Percentiles rank a stretch among this genome's conserved stretches.
These are phyloP conservation scores for Curvularia eragrostidis DNA, from an alignment of 2,329 filamentous ascomycete species.

Conservation along the genomic window DNA sequence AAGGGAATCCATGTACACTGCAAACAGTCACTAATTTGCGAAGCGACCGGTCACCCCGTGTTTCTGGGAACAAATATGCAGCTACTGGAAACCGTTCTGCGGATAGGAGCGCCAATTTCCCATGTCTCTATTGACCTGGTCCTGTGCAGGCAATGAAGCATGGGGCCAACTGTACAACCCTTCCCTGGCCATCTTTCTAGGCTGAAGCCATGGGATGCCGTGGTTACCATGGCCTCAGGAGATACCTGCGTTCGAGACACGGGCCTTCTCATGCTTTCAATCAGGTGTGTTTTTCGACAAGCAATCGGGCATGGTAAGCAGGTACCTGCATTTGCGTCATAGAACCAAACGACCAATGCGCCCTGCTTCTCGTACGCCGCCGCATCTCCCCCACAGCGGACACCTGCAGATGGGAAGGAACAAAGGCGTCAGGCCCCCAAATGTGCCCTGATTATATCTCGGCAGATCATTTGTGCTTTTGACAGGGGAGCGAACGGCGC, in stretches of 20 bases:
- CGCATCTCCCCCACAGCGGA: slow-evolving; percentile 5
- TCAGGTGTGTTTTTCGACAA: not conserved
- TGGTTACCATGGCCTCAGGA: not conserved
- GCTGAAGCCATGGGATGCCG: not conserved
- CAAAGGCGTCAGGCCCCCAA: not conserved
- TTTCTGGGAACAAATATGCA: slow-evolving; percentile 5
- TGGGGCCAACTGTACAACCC: not conserved
- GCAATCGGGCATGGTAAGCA: not conserved
- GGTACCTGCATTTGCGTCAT: slow-evolving; percentile 2
- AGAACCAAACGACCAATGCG: not conserved
- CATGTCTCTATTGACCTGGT: slow-evolving; percentile 9
- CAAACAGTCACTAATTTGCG: slow-evolving; percentile 12
- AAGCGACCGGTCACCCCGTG: slow-evolving; percentile 6
- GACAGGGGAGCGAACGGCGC: slow-evolving; percentile 1
- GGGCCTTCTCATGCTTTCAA: not conserved
- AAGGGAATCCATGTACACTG: slow-evolving; percentile 9
- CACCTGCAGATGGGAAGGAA: slow-evolving; percentile 3
- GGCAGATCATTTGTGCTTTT: not conserved
- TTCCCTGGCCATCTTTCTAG: not conserved
- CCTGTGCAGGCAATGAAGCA: slow-evolving; percentile 3
- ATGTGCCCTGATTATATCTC: not conserved
- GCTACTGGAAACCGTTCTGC: slow-evolving; percentile 1
- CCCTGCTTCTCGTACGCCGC: slow-evolving; percentile 1
- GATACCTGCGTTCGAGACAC: not conserved
- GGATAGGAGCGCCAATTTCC: not conserved